Conservation (phyloP, 2,329 filamentous ascomycete species). For the Fusarium phyllophilum region DNA sequence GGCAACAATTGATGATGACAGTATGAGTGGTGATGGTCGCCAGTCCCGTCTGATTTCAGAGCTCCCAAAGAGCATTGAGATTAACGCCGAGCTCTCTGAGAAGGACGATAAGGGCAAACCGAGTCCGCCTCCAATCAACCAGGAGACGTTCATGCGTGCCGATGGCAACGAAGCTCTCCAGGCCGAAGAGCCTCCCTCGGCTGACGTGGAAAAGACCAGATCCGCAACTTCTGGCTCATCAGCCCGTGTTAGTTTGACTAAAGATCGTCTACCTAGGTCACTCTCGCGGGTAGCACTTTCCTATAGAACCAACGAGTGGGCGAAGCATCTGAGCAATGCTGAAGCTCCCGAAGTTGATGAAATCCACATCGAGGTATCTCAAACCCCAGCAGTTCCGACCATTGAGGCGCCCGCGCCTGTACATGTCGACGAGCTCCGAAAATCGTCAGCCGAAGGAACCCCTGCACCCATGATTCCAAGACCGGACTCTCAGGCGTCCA, state of each 20-base stretch:
- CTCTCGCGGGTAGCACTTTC: slow-evolving; percentile 81
- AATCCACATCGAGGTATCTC: slow-evolving; percentile 58
- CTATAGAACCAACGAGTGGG: slow-evolving; percentile 95
- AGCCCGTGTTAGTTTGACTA: slow-evolving; percentile 61
- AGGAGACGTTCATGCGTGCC: slow-evolving; percentile 16
- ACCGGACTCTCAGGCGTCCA: slow-evolving; percentile 46
- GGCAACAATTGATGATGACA: slow-evolving; percentile 67
- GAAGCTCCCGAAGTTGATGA: slow-evolving; percentile 76
- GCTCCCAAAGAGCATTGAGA: slow-evolving; percentile 48
- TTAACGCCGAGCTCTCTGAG: slow-evolving; percentile 52
- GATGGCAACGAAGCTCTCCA: slow-evolving; percentile 7
- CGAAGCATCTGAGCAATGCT: slow-evolving; percentile 84
- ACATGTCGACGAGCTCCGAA: slow-evolving; percentile 71
- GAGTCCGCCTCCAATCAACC: slow-evolving; percentile 14
- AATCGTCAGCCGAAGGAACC: slow-evolving; percentile 66
- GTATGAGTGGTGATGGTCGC: slow-evolving; percentile 53
- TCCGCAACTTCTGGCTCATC: slow-evolving; percentile 57
- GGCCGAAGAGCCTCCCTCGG: slow-evolving; percentile 14
- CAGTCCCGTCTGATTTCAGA: slow-evolving; percentile 43
- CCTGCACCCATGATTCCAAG: slow-evolving; percentile 47
- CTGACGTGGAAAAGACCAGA: slow-evolving; percentile 49
- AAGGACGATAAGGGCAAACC: slow-evolving; percentile 30
- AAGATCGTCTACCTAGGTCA: slow-evolving; percentile 72
- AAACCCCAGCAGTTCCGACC: background rate
- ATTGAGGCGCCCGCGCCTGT: slow-evolving; percentile 69